Base-by-base conservation (phyloP, 805 yeast species). In the Candida peoriensis region DNA sequence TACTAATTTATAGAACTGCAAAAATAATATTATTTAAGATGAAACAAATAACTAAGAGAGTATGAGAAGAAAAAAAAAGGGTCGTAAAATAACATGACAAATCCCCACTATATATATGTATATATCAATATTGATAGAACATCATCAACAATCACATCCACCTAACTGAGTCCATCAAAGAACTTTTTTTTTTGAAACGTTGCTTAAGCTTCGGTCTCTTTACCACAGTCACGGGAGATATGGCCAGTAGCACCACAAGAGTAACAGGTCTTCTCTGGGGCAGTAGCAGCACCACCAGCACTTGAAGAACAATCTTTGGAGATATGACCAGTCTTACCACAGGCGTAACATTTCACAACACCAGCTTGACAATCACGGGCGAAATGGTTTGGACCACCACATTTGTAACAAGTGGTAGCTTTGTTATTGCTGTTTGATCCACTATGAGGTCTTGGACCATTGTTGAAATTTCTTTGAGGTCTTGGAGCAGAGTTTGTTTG, bases 341-440 rank as follows among this genome's bases (percentile, higher is more conserved):
- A 88, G 43, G 89, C 83, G 74, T 86, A 89, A 66, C 97, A 88
- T 66, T 85, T 85, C 58, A 78, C 72, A 37, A 63, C 65, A 47
- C 71, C 74, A 38, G 77, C 73, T 49, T 78, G 79, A 66, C 96
- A 86, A 63, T 86, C 95, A 68, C 85, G 81, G 47, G 95, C 95
- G 66, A 80, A 81, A 63, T 87, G 95, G 77, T 85, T 85, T 57
- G 93, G 88, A 46, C 90, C 93, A 56, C 94, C 94, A 61, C 95
- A 85, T 66, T 81, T 85, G 79, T 81, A 83, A 66, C 95, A 85
- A 39, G 85, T 74, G 43, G 81, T 66, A 41, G 65, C 63, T 44
- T 65, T 54, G 31, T 51, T 30, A 33, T 44, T 47, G 24, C 49
- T 50, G n/a, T n/a, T n/a, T n/a, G n/a, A n/a, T n/a, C n/a, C n/a